phyloP scores from a whole-genome alignment of 306 rosid genomes.

The Cotoneaster glaucophyllus region DNA sequence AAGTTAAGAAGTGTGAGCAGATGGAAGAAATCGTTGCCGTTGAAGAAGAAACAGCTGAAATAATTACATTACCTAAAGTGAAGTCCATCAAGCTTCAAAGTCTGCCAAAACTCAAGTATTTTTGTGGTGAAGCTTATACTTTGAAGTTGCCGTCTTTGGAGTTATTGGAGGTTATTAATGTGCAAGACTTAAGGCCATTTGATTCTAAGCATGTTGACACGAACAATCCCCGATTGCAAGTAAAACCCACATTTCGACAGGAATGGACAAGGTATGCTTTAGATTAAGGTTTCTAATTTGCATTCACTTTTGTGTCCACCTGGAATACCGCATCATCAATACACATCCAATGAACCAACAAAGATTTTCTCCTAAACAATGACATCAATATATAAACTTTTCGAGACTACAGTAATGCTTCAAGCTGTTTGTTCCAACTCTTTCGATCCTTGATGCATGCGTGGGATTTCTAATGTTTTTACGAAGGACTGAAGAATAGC shows the following conservation, averaged over 20 bases:
- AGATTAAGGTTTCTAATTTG: too few species aligned
- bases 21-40: not conserved
- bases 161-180: not conserved
- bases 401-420: too few species aligned
- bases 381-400: too few species aligned
- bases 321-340: too few species aligned
- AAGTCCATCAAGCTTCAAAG: not conserved
- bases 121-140: not conserved
- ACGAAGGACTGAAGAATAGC: too few species aligned
- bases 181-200: not conserved
- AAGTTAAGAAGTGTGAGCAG: accelerated
- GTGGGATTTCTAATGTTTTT: too few species aligned
- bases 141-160: not conserved
- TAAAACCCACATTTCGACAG: not conserved
- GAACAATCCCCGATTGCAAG: not conserved
- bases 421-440: too few species aligned
- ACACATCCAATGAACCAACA: too few species aligned
- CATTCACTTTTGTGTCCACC: too few species aligned
- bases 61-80: not conserved
- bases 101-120: not conserved
- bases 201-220: not conserved
- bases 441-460: too few species aligned
- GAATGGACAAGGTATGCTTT: not conserved
- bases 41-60: not conserved
- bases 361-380: too few species aligned